Evolutionary conservation across 2,329 filamentous ascomycete species (phyloP), one percentile per base, ranked within the genome.

Genomic region (Leptosphaerulina australis): DNA sequence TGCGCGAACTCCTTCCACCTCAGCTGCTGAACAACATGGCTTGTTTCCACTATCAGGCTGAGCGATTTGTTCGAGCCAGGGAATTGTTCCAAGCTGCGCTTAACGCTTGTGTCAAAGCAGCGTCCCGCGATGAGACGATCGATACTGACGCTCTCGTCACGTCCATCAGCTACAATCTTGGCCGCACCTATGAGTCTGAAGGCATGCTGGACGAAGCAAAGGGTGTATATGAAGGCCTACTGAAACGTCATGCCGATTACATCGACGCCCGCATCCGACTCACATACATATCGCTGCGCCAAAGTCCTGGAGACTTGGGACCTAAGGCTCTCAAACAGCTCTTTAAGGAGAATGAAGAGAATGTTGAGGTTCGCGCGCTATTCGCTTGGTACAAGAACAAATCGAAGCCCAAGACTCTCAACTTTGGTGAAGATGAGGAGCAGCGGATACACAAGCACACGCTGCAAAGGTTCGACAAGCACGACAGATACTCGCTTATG

Each of bases 1-100:
- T 96, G 21, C 86, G 91, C 44, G 89, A 92, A 67, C 81, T 88
- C 50, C 78, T 99, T 1, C 90, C 92, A 1, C 94, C 94, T 3
- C 91, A 96, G 67, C 80, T 97, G 2, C 81, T 99, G 33, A 99
- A 97, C 79, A 99, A 99, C 70, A 96, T 97, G 69, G 94, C 90
- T 4, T 97, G 92, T 73, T 97, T 97, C 75, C 85, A 96, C 61
- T 97, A 91, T 60, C 91, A 96, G 68, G 82, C 86, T 2, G 91
- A 96, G 63, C 91, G 91, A 68, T 86, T 88, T 56, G 84, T 88
- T 15, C 80, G 85, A 54, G 92, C 94, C 17, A 87, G 90, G 59
- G 87, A 93, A 40, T 83, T 95, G 75, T 99, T 97, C 69, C 90
- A 99, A 71, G 86, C 89, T n/a, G 94, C 92, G 0, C 77, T 99